Evolutionary conservation across 2,329 filamentous ascomycete genomes (phyloP).

Genomic region (Thielaviopsis ethacetica): DNA sequence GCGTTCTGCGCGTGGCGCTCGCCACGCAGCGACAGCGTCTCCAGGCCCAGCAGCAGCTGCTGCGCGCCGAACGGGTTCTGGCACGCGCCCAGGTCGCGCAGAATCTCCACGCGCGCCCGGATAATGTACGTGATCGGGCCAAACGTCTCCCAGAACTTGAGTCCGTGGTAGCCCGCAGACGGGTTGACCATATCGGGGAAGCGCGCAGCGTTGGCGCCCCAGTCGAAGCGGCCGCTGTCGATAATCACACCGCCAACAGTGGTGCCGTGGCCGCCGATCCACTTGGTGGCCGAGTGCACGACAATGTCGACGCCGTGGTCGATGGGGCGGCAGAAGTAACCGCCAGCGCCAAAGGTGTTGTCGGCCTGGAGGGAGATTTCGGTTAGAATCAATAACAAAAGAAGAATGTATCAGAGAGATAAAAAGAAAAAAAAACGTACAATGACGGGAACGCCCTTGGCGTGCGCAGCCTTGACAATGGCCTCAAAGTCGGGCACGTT

Average conservation of each 20-base stretch:
- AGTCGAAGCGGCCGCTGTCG: slow-evolving; percentile 85
- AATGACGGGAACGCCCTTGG: slow-evolving; percentile 48
- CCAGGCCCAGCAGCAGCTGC: slow-evolving; percentile 73
- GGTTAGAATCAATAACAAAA: too few species aligned
- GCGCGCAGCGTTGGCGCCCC: slow-evolving; percentile 65
- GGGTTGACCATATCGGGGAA: slow-evolving; percentile 92
- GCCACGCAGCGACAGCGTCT: slow-evolving; percentile 74
- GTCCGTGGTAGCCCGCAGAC: slow-evolving; percentile 74
- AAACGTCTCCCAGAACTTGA: slow-evolving; percentile 91
- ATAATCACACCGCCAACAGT: slow-evolving; percentile 77
- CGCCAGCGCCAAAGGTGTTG: slow-evolving; percentile 90
- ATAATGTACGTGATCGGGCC: slow-evolving; percentile 70
- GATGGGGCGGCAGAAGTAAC: slow-evolving; percentile 75
- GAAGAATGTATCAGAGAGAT: neutral
- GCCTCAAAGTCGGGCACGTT: slow-evolving; percentile 84
- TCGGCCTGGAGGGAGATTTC: slow-evolving; percentile 42
- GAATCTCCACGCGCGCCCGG: slow-evolving; percentile 72
- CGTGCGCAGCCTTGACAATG: slow-evolving; percentile 64
- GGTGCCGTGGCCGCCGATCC: slow-evolving; percentile 91
- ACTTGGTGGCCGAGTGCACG: slow-evolving; percentile 88
- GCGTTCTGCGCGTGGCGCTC: slow-evolving; percentile 82
- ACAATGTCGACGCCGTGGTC: slow-evolving; percentile 87
- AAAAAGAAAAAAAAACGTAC: slow-evolving; percentile 21
- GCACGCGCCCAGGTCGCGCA: slow-evolving; percentile 68
- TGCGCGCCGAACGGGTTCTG: slow-evolving; percentile 87